Evolutionary conservation across 345 rosid species (phyloP), one percentile per base, ranked within the genome.

Genomic region (Noccaea bulbosa): DNA sequence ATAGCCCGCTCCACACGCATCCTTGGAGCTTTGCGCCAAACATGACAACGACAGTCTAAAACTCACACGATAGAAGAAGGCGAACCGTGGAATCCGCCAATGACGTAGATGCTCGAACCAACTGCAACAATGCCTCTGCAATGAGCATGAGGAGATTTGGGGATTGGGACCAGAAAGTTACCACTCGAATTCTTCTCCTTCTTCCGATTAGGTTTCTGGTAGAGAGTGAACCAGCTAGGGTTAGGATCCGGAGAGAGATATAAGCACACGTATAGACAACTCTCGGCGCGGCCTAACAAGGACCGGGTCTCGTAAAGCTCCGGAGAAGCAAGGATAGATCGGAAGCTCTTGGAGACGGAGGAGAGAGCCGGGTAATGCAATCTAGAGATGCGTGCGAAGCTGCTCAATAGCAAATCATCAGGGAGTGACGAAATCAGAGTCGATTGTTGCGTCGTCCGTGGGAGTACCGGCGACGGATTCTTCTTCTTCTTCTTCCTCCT

Each of bases 1-100:
- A 6, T 0, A 3, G 0, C 2, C 11, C 17, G 5, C 6, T 52
- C 37, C 38, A 30, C 57, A 15, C 0, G 35, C 57, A 52, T 30
- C 11, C 20, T 30, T 7, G 57, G 38, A 52, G 17, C 57, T 14
- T 51, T n/a, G 0, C 5, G 70, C 91, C 93, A 89, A 6, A 66
- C 62, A 82, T 83, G 76, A 61, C 70, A 60, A 8, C 86, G 79
- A 77, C 89, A 87, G 38, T 35, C 89, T 8, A 89, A 76, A 11
- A 78, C 56, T 87, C 89, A 89, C 8, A 84, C 89, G 40, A 61
- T 80, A 9, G 87, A 14, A 8, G 86, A 84, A 8, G 88, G 77
- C 6, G 77, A 4, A 3, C 0, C 4, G 10, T n/a, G n/a, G 7
- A 43, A 12, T 59, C 47, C 17, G 3, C 64, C 64, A 59, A 39